Conservation (phyloP, 352 stramenopile genomes). For the Globisporangium lucens region DNA sequence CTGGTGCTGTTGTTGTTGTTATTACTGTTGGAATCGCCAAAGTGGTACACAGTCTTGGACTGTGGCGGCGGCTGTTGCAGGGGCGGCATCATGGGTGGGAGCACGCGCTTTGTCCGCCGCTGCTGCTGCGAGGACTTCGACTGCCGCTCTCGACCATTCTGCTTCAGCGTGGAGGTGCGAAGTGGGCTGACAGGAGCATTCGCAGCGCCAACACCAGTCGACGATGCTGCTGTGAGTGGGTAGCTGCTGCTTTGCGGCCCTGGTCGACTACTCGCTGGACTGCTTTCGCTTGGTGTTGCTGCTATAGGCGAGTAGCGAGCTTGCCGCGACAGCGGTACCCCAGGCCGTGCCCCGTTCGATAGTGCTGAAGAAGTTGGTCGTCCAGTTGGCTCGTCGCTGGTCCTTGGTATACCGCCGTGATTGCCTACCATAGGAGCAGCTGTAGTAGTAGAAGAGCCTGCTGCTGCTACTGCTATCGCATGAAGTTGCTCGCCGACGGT, state of each 20-base stretch:
- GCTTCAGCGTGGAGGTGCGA: background rate
- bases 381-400: background rate
- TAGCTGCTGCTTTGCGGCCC: background rate
- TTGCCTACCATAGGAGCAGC: background rate
- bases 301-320: background rate
- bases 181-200: background rate
- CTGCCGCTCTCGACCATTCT: background rate
- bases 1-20: background rate
- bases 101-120: constrained; percentile 3
- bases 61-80: background rate
- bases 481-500: constrained; percentile 4
- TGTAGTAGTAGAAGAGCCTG: background rate
- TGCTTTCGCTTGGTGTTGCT: background rate
- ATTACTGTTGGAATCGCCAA: background rate
- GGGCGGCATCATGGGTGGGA: constrained; percentile 18
- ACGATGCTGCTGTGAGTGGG: background rate
- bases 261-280: background rate
- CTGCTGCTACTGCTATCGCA: background rate
- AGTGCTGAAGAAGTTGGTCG: background rate
- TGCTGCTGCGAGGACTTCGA: background rate
- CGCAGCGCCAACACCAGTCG: background rate
- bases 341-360: background rate
- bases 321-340: background rate
- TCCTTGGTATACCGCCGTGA: background rate
- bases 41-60: background rate